phyloP scores from a whole-genome alignment of 768 basidiomycete genomes.

The Trametes cinnabarina region DNA sequence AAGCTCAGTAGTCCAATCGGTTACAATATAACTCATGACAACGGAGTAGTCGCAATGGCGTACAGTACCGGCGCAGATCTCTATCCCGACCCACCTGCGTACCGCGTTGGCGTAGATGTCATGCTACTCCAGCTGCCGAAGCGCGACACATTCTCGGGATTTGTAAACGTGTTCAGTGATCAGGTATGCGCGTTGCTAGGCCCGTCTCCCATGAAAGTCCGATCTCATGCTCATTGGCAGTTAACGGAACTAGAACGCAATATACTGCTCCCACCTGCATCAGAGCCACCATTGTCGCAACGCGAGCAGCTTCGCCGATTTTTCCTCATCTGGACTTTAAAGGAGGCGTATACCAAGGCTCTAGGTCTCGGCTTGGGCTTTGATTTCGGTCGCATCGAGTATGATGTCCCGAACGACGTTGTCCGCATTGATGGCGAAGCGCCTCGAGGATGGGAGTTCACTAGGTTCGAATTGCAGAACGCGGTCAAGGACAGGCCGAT shows the following conservation, averaged over 20 bases:
- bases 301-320: constrained; percentile 58
- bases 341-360: constrained; percentile 90
- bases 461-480: constrained; percentile 49
- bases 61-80: constrained; percentile 36
- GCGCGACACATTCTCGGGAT: constrained; percentile 53
- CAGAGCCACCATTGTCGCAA: constrained; percentile 38
- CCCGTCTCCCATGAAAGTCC: neutral
- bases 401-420: constrained; percentile 48
- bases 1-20: constrained; percentile 42
- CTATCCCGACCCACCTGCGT: constrained; percentile 53
- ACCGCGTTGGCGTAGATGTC: constrained; percentile 69
- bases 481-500: constrained; percentile 33
- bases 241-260: constrained; percentile 40
- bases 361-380: constrained; percentile 81
- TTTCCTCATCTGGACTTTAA: constrained; percentile 87
- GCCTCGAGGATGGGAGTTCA: constrained; percentile 67
- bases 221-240: constrained; percentile 23
- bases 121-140: constrained; percentile 73
- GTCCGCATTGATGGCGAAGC: constrained; percentile 59
- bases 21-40: constrained; percentile 84
- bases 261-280: constrained; percentile 31
- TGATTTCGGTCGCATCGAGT: constrained; percentile 76
- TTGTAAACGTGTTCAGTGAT: constrained; percentile 62
- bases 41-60: constrained; percentile 67
- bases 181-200: constrained; percentile 43